Base-by-base conservation (phyloP, 2,329 filamentous ascomycete genomes). In the Dactylellina leptospora region DNA sequence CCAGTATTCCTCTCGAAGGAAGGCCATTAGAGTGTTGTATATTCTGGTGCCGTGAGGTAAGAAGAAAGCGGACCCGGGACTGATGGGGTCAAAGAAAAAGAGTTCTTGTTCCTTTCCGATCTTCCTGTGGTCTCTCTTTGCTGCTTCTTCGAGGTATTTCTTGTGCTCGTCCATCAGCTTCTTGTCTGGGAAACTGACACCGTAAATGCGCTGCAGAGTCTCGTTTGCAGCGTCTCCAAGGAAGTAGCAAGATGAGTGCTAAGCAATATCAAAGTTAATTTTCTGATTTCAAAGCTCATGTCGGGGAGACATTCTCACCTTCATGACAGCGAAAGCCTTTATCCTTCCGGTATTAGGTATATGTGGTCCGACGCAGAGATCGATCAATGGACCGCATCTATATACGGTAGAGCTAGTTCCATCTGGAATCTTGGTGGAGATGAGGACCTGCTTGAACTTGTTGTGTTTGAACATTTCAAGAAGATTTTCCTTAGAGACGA, bases 401-500 rank as follows among this genome's bases (percentile, higher is more conserved):
- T 97, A 99, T 40, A 97, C 93, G 8, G 95, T 97, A 79, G 92
- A 96, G 79, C 86, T 91, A 62, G 92, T 93, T 76, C 92, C 92
- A 76, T 96, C 92, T 38, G 88, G 84, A 73, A 97, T 91, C 81
- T 96, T 92, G 83, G 92, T 90, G 77, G 92, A 89, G 82, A 99
- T 97, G 81, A 97, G 96, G 80, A 97, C 91, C 80, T 96, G 88
- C 86, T 99, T 97, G 84, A 96, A 97, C 80, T 95, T 95, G 85
- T 96, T 97, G 85, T 96, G 96, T 77, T 88, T 87, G 84, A 97
- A 97, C 91, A 97, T 96, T 80, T 96, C 92, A 56, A 95, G 86
- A 54, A 97, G 85, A 76, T 97, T 89, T 60, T 93, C 90, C 82
- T 97, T 97, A 75, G 90, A 90, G 78, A 97, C 86, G 75, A 90